Evolutionary conservation across 1,284 basidiomycete species (phyloP), one percentile per base, ranked within the genome.

Genomic region (Xerocomus tenax): DNA sequence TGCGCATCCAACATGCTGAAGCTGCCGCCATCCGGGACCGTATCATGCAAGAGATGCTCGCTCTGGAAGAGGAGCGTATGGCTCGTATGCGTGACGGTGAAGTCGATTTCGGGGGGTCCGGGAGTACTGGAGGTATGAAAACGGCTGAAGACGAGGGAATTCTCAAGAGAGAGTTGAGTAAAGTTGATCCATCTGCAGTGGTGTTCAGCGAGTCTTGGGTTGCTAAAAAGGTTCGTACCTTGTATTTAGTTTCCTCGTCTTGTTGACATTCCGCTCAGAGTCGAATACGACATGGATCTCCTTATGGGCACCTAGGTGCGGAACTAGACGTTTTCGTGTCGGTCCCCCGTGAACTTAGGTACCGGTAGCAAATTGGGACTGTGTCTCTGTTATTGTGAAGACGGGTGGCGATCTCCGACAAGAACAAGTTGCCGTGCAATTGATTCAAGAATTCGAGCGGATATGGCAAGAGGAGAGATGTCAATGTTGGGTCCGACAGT

Each of bases 31-130:
- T 99, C 58, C 80, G 91, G 13, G 89, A 93, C 59, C 78, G 93
- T 23, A 98, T 99, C 61, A 99, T 99, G 96, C 82, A 89, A 61
- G 95, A 99, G 74, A 99, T 99, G 95, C 77, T 97, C 62, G 77
- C 90, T 35, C 73, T 99, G 23, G 95, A 99, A 68, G 94, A 98
- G 64, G 92, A 98, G 68, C 80, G 95, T 21, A 95, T 98, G 83
- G 81, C 87, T 51, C 79, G 94, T 13, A 99, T 98, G 95, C 82
- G 84, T 50, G 79, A 82, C 51, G 76, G 76, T 32, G 74, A 78
- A 43, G 71, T 83, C 53, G 71, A 75, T 46, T 69, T 81, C 36
- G 75, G 76, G 26, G 70, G 70, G 32, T 66, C 69, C 12, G 61
- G 59, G 32, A 52, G 53, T 30, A 63, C 68, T 21, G 66, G 60